A percentile compares a stretch with the other conserved stretches of the same genome.
Conservation (phyloP, 2,329 filamentous ascomycete species). For the Pezicula carpinea region DNA sequence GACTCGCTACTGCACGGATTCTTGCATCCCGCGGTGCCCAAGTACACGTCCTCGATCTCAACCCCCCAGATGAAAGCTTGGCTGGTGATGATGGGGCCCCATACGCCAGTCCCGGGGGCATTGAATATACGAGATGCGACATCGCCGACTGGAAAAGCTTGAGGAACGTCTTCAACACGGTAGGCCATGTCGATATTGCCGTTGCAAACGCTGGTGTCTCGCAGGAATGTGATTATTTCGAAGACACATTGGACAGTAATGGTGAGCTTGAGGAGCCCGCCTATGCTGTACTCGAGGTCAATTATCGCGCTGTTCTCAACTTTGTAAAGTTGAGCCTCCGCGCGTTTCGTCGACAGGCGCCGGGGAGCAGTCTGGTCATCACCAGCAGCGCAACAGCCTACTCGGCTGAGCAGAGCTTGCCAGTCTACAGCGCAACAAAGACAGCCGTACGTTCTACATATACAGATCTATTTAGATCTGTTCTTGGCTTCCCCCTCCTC, state of each 20-base stretch:
- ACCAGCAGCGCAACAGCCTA: slow-evolving; percentile 34
- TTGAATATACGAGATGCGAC: neutral
- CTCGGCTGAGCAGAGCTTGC: slow-evolving; percentile 31
- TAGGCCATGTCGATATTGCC: slow-evolving; percentile 31
- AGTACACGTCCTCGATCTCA: neutral
- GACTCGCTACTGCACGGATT: neutral
- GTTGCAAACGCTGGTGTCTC: slow-evolving; percentile 32
- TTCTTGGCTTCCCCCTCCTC: too few relatives aligned
- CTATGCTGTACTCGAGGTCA: slow-evolving; percentile 30
- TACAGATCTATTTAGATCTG: too few relatives aligned
- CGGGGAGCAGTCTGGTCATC: slow-evolving; percentile 32
- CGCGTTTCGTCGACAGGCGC: neutral
- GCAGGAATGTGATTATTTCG: slow-evolving; percentile 28
- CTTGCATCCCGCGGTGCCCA: neutral
- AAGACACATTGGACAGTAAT: slow-evolving; percentile 24
- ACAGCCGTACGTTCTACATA: slow-evolving; percentile 8
- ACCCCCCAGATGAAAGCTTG: neutral
- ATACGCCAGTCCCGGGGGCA: neutral
- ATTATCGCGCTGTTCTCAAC: slow-evolving; percentile 28
- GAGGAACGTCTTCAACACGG: slow-evolving; percentile 5
- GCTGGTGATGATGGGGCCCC: too few relatives aligned
- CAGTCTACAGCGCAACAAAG: slow-evolving; percentile 28
- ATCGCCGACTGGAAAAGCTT: neutral
- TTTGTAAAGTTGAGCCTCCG: slow-evolving; percentile 28
- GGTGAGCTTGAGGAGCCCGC: slow-evolving; percentile 26